Base-by-base conservation (phyloP, 371 early-diverging fungal genomes). In the Chytridium lagenaria region DNA sequence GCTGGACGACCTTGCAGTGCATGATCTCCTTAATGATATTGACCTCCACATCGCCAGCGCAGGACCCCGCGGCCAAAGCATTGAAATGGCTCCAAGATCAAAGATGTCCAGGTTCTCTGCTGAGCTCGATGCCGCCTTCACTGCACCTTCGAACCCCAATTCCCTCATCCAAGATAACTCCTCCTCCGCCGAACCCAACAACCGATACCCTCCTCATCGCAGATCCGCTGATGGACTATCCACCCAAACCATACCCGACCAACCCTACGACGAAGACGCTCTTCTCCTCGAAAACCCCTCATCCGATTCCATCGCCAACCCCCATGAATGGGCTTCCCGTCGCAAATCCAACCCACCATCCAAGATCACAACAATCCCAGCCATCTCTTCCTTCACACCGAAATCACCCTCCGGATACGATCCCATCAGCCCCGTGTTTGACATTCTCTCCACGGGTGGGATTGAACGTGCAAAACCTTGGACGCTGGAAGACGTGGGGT, bases 261-360 rank as follows among this genome's bases (percentile, higher is more conserved):
- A n/a, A n/a, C n/a, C n/a, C n/a, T n/a, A 52, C 5, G 55, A 52
- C 16, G 55, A 52, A 22, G 55, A 52, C 55, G 5, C 23, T 12
- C 26, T 52, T 12, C 55, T 52, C 26, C 26, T 15, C 12, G 26
- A 52, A 5, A 26, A 26, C 12, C 23, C 55, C 7, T 52, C 55
- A 52, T 15, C 55, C 5, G 55, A 52, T n/a, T n/a, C n/a, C n/a
- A n/a, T n/a, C n/a, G n/a, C n/a, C n/a, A n/a, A n/a, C n/a, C n/a
- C n/a, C n/a, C n/a, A 23, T 37, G 34, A 3, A 7, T 61, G 61
- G 61, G 34, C 5, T 7, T 33, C 30, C 10, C 7, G 61, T 12
- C 7, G 61, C 7, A 61, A 61, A 26, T 61, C 61, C 7, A 61
- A 61, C 37, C 61, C 61, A 37, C 61, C 61, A 33, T 34, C 61